Conservation (phyloP, 352 stramenopile genomes). For the Plasmopara halstedii region DNA sequence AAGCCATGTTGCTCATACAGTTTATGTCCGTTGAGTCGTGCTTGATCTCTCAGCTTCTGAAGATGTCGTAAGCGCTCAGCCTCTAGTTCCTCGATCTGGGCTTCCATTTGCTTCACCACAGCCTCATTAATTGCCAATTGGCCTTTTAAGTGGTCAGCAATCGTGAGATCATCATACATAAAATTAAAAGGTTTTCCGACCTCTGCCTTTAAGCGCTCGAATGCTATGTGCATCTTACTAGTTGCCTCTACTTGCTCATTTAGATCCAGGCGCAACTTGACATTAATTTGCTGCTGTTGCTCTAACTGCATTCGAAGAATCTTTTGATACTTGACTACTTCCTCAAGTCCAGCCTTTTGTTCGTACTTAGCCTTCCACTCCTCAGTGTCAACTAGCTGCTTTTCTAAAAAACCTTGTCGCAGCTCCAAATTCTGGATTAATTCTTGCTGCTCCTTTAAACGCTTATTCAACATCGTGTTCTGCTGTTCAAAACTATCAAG, state of each 20-base stretch:
- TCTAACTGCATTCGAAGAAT: constrained; percentile 58
- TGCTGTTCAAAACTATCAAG: constrained; percentile 23
- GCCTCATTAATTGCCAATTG: constrained; percentile 50
- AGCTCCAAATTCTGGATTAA: constrained; percentile 50
- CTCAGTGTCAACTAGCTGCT: constrained; percentile 44
- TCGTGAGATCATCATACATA: constrained; percentile 48
- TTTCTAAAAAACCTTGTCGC: constrained; percentile 47
- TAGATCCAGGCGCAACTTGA: constrained; percentile 47
- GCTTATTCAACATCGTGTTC: constrained; percentile 31
- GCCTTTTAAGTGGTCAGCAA: constrained; percentile 46
- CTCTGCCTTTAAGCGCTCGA: constrained; percentile 54
- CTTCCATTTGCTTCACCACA: constrained; percentile 52
- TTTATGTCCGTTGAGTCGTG: constrained; percentile 33
- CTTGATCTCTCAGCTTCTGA: constrained; percentile 51
- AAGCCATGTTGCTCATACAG: constrained; percentile 52
- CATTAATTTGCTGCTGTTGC: constrained; percentile 48
- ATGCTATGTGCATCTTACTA: constrained; percentile 43
- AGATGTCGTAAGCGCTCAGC: constrained; percentile 48
- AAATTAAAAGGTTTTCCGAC: constrained; percentile 36
- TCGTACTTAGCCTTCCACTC: constrained; percentile 70
- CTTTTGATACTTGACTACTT: constrained; percentile 69
- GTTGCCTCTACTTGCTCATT: constrained; percentile 57
- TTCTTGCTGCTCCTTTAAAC: constrained; percentile 40
- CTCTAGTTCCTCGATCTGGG: constrained; percentile 57
- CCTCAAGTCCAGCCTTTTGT: constrained; percentile 48